Evolutionary conservation across 805 yeast species (phyloP).

Genomic region (Wickerhamiella azyma): DNA sequence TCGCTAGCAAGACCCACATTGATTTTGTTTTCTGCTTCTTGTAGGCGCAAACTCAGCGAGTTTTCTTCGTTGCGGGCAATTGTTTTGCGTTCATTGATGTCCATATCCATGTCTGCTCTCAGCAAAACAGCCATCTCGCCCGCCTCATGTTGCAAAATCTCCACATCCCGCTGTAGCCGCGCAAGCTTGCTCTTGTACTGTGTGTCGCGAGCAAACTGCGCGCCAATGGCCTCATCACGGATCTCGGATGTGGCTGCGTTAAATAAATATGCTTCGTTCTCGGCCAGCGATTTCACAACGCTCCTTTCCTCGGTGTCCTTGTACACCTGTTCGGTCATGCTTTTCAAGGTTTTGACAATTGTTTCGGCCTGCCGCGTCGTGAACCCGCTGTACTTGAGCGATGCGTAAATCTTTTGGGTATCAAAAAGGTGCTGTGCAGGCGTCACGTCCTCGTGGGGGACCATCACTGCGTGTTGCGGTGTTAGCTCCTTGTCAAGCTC

Average conservation of each 20-base stretch:
- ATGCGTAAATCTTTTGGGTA: slow-evolving; percentile 45
- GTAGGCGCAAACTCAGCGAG: slow-evolving; percentile 52
- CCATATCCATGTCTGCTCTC: slow-evolving; percentile 68
- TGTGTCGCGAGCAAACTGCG: slow-evolving; percentile 56
- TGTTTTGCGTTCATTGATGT: slow-evolving; percentile 71
- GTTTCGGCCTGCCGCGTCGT: slow-evolving; percentile 46
- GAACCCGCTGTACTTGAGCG: slow-evolving; percentile 44
- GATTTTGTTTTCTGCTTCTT: slow-evolving; percentile 73
- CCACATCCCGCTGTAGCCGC: slow-evolving; percentile 56
- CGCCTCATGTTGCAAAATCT: slow-evolving; percentile 61
- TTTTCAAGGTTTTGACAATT: slow-evolving; percentile 34
- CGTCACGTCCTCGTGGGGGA: slow-evolving; percentile 1
- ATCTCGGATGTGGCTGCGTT: slow-evolving; percentile 88
- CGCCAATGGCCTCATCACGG: slow-evolving; percentile 58
- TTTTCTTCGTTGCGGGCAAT: slow-evolving; percentile 69
- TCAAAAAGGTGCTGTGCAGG: slow-evolving; percentile 32
- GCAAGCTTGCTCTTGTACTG: slow-evolving; percentile 54
- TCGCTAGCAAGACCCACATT: slow-evolving; percentile 70
- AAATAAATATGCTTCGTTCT: slow-evolving; percentile 76
- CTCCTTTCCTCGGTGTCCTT: slow-evolving; percentile 24
- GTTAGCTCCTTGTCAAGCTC: background rate
- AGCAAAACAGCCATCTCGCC: slow-evolving; percentile 47
- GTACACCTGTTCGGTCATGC: slow-evolving; percentile 26
- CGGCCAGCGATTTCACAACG: slow-evolving; percentile 48
- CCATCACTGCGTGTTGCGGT: background rate